These are phyloP conservation scores for Melocanna baccifera DNA, from an alignment of 176 grass and related monocot species.

Conservation along the genomic window DNA sequence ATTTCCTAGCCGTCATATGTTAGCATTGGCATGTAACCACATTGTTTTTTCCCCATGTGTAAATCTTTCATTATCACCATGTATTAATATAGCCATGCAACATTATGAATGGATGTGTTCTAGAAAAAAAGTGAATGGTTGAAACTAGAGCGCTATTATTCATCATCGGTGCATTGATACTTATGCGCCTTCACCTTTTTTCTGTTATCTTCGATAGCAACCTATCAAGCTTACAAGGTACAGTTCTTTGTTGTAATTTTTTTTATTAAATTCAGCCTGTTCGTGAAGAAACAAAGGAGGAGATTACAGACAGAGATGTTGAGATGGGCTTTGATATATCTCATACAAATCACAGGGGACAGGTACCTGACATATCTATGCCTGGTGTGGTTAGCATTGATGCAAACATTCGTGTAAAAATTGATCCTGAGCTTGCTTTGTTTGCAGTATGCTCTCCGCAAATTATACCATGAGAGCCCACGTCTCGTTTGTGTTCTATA, in stretches of 20 bases:
- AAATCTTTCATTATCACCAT: slow-evolving; percentile 11
- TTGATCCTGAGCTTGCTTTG: slow-evolving; percentile 23
- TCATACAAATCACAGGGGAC: slow-evolving; percentile 78
- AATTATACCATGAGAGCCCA: slow-evolving; percentile 95
- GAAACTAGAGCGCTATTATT: background rate
- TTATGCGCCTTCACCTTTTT: background rate
- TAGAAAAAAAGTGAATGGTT: background rate
- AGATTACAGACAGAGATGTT: slow-evolving; percentile 69
- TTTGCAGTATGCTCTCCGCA: slow-evolving; percentile 88
- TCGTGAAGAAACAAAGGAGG: slow-evolving; percentile 71
- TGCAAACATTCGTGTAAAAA: slow-evolving; percentile 31
- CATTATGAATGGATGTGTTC: background rate
- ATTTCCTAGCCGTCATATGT: background rate
- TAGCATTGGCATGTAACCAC: background rate
- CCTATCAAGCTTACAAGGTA: background rate
- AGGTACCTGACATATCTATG: slow-evolving; percentile 48
- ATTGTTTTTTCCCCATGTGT: background rate
- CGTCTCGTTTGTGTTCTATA: slow-evolving; percentile 86
- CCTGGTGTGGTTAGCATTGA: background rate
- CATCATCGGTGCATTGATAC: background rate
- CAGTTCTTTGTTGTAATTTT: slow-evolving; percentile 22
- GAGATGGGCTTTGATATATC: slow-evolving; percentile 92
- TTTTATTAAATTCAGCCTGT: slow-evolving; percentile 58
- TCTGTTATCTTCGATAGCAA: background rate
- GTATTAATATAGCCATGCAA: background rate